These are phyloP conservation scores for Fraxinus nigra DNA, from an alignment of 305 asterid species.

Conservation along the genomic window DNA sequence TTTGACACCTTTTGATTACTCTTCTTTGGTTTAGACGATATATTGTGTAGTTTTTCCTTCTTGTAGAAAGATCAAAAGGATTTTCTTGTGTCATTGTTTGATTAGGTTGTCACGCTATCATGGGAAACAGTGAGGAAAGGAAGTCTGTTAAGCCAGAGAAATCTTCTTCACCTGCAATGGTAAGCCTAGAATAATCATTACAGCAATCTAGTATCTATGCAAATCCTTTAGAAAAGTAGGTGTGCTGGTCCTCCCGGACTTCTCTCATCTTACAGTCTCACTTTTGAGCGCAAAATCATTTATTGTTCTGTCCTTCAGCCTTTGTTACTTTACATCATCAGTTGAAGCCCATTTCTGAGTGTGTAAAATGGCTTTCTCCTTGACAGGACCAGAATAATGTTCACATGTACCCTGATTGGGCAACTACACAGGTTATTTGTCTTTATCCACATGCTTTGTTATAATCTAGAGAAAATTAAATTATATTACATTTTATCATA, in stretches of 20 bases:
- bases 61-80: background rate
- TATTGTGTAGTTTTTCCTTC: background rate
- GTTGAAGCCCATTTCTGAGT: conserved; percentile 23
- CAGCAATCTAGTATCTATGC: background rate
- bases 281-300: background rate
- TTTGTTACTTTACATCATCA: conserved; percentile 4
- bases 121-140: conserved; percentile 80
- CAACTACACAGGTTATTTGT: conserved; percentile 80
- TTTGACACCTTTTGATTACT: background rate
- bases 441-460: background rate
- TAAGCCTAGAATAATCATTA: conserved; percentile 27
- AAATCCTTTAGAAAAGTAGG: background rate
- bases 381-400: conserved; percentile 71
- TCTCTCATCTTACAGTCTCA: background rate
- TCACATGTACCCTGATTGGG: conserved; percentile 91
- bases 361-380: conserved; percentile 22
- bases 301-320: background rate
- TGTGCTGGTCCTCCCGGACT: background rate
- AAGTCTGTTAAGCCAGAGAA: conserved; percentile 67
- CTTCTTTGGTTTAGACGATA: background rate
- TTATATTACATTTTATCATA: background rate
- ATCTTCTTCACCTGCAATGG: conserved; percentile 55
- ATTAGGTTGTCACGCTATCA: conserved; percentile 18
- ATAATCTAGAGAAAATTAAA: background rate
- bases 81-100: background rate